Conservation (phyloP, 352 stramenopile species). For the Pythium sp. region DNA sequence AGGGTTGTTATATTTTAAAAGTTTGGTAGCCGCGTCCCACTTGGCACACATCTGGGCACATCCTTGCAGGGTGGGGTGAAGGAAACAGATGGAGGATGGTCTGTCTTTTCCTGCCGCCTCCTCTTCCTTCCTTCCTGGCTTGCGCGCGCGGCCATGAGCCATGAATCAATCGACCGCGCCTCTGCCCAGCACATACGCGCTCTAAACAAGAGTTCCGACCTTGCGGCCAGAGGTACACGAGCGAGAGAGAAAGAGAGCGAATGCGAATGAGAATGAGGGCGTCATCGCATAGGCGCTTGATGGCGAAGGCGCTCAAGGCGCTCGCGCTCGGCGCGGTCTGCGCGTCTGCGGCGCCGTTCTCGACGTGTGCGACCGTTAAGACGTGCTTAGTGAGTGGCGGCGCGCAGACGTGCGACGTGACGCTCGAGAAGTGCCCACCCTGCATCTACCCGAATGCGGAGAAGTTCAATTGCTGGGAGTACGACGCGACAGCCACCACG, state of each 20-base stretch:
- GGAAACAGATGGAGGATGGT: conserved; percentile 1
- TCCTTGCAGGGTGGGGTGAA: neutral
- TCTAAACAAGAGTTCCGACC: conserved; percentile 2
- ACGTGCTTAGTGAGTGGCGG: conserved; percentile 11
- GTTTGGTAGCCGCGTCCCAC: neutral
- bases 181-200: neutral
- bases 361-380: conserved; percentile 6
- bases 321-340: neutral
- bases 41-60: neutral
- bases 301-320: neutral
- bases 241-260: neutral
- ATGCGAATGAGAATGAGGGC: neutral
- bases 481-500: conserved; percentile 51
- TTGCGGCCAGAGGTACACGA: neutral
- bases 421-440: conserved; percentile 36
- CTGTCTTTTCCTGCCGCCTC: conserved; percentile 1
- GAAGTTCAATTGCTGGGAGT: conserved; percentile 63
- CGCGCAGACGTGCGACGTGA: conserved; percentile 9
- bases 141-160: neutral
- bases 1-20: neutral
- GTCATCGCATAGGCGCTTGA: neutral
- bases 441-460: conserved; percentile 57
- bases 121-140: neutral
- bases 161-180: neutral
- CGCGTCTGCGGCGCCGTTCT: conserved; percentile 4